A percentile compares a stretch with the other conserved stretches of the same genome.
phyloP scores from a whole-genome alignment of 148 eudicot genomes.

The Suaeda aralocaspica region DNA sequence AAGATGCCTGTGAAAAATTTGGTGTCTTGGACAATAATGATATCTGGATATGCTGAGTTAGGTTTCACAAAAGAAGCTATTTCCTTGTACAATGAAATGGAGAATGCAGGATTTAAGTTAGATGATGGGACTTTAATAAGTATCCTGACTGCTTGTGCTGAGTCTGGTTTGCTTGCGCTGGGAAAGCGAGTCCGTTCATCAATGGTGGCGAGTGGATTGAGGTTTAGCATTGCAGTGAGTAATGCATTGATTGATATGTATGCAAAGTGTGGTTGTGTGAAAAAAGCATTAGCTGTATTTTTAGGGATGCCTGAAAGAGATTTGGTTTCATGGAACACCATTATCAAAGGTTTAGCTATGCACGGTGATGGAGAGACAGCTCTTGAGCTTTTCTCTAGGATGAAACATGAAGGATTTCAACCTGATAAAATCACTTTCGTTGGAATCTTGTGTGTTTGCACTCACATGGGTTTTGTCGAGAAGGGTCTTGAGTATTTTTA shows the following conservation, averaged over 20 bases:
- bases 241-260: constrained; percentile 91
- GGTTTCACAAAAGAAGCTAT: constrained; percentile 75
- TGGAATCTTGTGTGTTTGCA: constrained; percentile 86
- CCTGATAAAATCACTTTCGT: constrained; percentile 80
- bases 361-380: constrained; percentile 77
- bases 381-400: constrained; percentile 50
- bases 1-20: constrained; percentile 77
- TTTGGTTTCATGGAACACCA: constrained; percentile 79
- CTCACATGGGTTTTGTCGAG: constrained; percentile 66
- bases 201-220: constrained; percentile 35
- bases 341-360: constrained; percentile 82
- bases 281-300: constrained; percentile 50
- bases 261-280: constrained; percentile 67
- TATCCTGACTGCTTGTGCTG: constrained; percentile 69
- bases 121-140: constrained; percentile 71
- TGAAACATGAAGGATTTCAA: constrained; percentile 54
- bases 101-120: constrained; percentile 37
- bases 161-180: constrained; percentile 69
- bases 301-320: constrained; percentile 54
- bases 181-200: constrained; percentile 61
- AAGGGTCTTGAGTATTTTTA: constrained; percentile 59
- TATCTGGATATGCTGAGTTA: constrained; percentile 73
- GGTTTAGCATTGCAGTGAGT: constrained; percentile 39
- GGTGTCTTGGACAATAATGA: constrained; percentile 83
- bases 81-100: constrained; percentile 54